Evolutionary conservation across 2,329 filamentous ascomycete species (phyloP).

Genomic region (Colletotrichum theobromicola): DNA sequence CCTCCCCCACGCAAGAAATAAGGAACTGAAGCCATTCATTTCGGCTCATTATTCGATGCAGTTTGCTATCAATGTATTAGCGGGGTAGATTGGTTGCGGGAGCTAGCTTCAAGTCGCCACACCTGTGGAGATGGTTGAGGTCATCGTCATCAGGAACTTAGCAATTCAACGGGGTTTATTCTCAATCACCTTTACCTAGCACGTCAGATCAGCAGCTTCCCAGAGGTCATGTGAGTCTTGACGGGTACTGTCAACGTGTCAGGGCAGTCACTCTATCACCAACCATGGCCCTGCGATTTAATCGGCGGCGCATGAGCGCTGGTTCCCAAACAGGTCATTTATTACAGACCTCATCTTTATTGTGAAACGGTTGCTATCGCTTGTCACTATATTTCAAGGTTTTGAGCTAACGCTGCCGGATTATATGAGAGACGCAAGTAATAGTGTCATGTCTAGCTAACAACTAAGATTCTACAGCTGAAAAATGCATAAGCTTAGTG

Average conservation of each 20-base stretch:
- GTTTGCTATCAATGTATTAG: background rate
- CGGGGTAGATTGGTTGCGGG: background rate
- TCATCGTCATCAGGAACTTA: background rate
- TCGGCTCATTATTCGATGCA: background rate
- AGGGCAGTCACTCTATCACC: background rate
- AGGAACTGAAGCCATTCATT: background rate
- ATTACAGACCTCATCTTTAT: background rate
- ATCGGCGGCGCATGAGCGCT: background rate
- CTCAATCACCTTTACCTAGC: background rate
- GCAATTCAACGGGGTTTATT: background rate
- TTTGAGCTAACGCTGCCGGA: background rate
- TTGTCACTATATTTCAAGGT: background rate
- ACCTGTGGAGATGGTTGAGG: too few relatives aligned
- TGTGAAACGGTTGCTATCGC: background rate
- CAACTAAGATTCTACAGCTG: background rate
- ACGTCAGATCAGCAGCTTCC: background rate
- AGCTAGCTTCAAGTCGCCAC: too few relatives aligned
- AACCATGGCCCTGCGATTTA: background rate
- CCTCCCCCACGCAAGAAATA: background rate
- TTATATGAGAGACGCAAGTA: background rate
- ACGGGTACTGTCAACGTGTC: background rate
- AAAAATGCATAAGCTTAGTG: background rate
- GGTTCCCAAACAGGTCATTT: background rate
- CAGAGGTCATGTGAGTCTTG: background rate
- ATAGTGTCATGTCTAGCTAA: fast-evolving